Percentiles rank a stretch among this genome's conserved stretches.
phyloP scores from a whole-genome alignment of 2,329 filamentous ascomycete genomes.

The Bipolaris victoriae region DNA sequence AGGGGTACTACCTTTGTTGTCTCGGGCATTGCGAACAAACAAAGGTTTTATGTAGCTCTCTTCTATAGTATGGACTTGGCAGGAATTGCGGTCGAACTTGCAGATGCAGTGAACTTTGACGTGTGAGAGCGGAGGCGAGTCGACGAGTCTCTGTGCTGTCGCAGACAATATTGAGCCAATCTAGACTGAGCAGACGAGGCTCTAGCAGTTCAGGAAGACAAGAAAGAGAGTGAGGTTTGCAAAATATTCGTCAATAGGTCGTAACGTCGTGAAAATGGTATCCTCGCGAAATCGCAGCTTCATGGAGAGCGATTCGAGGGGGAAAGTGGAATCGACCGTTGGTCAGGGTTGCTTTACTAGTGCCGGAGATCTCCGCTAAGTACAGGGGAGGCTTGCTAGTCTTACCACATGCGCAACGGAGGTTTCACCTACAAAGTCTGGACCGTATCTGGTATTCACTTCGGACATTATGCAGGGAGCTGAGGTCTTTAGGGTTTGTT shows the following conservation, averaged over 20 bases:
- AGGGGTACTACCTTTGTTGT: slow-evolving; percentile 75
- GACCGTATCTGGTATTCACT: not conserved
- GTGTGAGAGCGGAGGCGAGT: slow-evolving; percentile 11
- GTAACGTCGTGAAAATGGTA: slow-evolving; percentile 38
- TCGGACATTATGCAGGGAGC: not conserved
- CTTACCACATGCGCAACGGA: not conserved
- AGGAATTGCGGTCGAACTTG: slow-evolving; percentile 2
- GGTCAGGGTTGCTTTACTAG: slow-evolving; percentile 14
- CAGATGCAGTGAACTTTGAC: slow-evolving; percentile 20
- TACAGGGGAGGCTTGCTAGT: slow-evolving; percentile 9
- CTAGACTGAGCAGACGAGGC: slow-evolving; percentile 1
- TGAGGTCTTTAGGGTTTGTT: too few species aligned
- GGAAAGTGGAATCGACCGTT: slow-evolving; percentile 24
- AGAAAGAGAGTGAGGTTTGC: slow-evolving; percentile 25
- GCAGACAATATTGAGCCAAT: slow-evolving; percentile 11
- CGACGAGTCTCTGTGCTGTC: slow-evolving; percentile 12
- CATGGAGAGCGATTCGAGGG: slow-evolving; percentile 17
- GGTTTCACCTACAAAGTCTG: not conserved
- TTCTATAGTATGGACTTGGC: not conserved
- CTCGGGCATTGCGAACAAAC: slow-evolving; percentile 40
- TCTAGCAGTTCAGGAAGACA: slow-evolving; percentile 10
- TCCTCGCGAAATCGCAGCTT: slow-evolving; percentile 16
- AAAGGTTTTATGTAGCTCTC: not conserved
- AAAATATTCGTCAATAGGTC: slow-evolving; percentile 38
- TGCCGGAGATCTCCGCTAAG: slow-evolving; percentile 19